phyloP scores from a whole-genome alignment of 2,329 filamentous ascomycete genomes.

The Colletotrichum sublineola region DNA sequence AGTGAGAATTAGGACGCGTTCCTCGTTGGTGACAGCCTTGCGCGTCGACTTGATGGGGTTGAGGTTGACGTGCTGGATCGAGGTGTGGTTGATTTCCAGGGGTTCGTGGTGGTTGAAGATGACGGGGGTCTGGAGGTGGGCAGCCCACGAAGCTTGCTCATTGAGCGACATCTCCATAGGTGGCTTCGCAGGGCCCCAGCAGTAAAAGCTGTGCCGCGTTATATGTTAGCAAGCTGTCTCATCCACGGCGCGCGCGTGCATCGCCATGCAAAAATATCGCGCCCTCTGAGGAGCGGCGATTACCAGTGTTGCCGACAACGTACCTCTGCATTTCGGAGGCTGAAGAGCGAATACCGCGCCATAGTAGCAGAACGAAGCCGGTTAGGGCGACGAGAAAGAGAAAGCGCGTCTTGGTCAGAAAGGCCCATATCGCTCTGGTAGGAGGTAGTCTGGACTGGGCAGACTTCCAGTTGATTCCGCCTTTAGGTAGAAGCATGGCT shows the following conservation, averaged over 20 bases:
- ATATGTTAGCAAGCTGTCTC: slow-evolving; percentile 24
- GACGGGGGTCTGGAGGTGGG: slow-evolving; percentile 90
- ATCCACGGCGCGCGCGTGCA: slow-evolving; percentile 12
- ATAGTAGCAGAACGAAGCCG: slow-evolving; percentile 83
- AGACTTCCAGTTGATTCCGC: slow-evolving; percentile 92
- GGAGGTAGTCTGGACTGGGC: slow-evolving; percentile 84
- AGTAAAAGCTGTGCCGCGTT: slow-evolving; percentile 81
- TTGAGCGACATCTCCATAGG: slow-evolving; percentile 95
- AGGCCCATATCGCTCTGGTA: slow-evolving; percentile 76
- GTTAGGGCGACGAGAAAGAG: slow-evolving; percentile 79
- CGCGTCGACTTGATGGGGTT: slow-evolving; percentile 86
- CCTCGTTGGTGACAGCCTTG: slow-evolving; percentile 83
- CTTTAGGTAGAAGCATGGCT: slow-evolving; percentile 89
- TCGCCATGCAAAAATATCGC: not conserved
- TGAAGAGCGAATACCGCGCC: slow-evolving; percentile 85
- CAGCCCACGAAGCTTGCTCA: slow-evolving; percentile 90
- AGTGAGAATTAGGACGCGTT: slow-evolving; percentile 91
- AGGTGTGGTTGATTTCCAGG: slow-evolving; percentile 83
- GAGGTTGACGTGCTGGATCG: slow-evolving; percentile 85
- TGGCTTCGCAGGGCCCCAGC: slow-evolving; percentile 94
- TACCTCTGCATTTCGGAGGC: slow-evolving; percentile 94
- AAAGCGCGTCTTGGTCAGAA: slow-evolving; percentile 83
- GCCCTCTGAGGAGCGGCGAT: slow-evolving; percentile 10
- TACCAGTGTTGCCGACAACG: slow-evolving; percentile 45
- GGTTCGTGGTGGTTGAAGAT: slow-evolving; percentile 96